Conservation (phyloP, 2,329 filamentous ascomycete genomes). For the Metarhizium robertsii region DNA sequence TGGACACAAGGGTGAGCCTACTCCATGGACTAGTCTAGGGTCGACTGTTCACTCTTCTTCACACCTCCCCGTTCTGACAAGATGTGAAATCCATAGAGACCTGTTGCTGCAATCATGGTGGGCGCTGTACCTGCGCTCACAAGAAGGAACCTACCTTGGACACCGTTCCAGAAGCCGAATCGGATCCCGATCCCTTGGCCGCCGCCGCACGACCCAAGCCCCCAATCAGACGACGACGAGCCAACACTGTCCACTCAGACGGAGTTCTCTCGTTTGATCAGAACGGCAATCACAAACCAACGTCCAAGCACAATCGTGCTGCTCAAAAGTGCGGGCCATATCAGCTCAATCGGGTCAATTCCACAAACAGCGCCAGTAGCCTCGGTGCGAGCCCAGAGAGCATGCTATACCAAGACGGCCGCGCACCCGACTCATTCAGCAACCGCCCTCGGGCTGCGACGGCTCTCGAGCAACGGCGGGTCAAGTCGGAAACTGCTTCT, state of each 20-base stretch:
- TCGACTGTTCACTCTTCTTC: slow-evolving; percentile 2
- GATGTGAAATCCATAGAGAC: slow-evolving; percentile 37
- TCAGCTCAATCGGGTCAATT: slow-evolving; percentile 48
- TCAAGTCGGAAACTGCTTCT: slow-evolving; percentile 54
- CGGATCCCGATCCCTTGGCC: slow-evolving; percentile 35
- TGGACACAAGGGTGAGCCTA: slow-evolving; percentile 47
- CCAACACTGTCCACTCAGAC: slow-evolving; percentile 55
- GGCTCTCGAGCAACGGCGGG: slow-evolving; percentile 39
- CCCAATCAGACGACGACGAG: slow-evolving; percentile 41
- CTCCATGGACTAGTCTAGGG: not conserved
- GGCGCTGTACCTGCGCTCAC: slow-evolving; percentile 53
- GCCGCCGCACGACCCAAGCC: slow-evolving; percentile 28
- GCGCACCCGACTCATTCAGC: slow-evolving; percentile 22
- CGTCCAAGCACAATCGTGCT: slow-evolving; percentile 50
- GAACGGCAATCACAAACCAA: slow-evolving; percentile 54
- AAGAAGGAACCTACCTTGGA: slow-evolving; percentile 54
- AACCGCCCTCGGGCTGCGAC: slow-evolving; percentile 26
- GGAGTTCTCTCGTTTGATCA: slow-evolving; percentile 50
- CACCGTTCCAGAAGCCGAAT: slow-evolving; percentile 55
- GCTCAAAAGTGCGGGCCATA: slow-evolving; percentile 56
- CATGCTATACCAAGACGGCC: slow-evolving; percentile 28
- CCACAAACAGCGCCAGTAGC: slow-evolving; percentile 43
- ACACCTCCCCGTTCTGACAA: slow-evolving; percentile 6
- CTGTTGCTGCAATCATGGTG: slow-evolving; percentile 63
- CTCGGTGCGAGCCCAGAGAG: slow-evolving; percentile 33